Conservation (phyloP, 139 green algal genomes). For the Klebsormidium nitens region DNA sequence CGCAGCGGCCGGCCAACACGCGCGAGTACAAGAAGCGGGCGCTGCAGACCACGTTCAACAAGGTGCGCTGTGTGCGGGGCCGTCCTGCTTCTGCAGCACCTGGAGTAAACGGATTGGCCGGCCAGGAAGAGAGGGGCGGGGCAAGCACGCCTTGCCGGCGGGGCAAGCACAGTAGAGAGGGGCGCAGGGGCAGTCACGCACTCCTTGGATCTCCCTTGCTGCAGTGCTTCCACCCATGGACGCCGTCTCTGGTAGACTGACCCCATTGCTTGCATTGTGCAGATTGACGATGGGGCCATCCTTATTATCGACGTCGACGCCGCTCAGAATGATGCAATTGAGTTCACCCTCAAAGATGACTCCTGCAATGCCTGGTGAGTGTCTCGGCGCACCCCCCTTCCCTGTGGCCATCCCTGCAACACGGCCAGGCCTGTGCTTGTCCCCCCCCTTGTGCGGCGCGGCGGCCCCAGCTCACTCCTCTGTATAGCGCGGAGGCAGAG, state of each 20-base stretch:
- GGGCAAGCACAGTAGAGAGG: neutral
- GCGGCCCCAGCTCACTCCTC: neutral
- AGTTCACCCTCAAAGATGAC: slow-evolving; percentile 92
- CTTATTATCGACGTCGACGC: slow-evolving; percentile 16
- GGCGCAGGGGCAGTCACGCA: neutral
- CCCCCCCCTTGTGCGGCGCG: neutral
- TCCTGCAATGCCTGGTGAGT: slow-evolving; percentile 62
- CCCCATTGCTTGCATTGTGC: neutral
- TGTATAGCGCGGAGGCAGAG: neutral
- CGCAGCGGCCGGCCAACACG: slow-evolving; percentile 67
- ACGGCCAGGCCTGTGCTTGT: too few species aligned
- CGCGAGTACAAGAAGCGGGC: slow-evolving; percentile 89
- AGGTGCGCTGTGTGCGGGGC: neutral
- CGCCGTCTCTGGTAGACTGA: neutral
- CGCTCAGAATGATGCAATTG: slow-evolving; percentile 6
- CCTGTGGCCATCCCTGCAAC: neutral
- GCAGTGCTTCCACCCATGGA: neutral
- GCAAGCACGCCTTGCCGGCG: neutral
- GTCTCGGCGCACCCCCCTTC: neutral
- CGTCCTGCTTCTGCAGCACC: neutral
- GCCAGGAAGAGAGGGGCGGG: neutral
- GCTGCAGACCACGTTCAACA: slow-evolving; percentile 82
- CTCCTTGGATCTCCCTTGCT: slow-evolving; percentile 2
- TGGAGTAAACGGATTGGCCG: neutral
- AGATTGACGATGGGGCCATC: neutral